These are phyloP conservation scores for Fistulifera solaris DNA, from an alignment of 108 stramenopile species.

Conservation along the genomic window DNA sequence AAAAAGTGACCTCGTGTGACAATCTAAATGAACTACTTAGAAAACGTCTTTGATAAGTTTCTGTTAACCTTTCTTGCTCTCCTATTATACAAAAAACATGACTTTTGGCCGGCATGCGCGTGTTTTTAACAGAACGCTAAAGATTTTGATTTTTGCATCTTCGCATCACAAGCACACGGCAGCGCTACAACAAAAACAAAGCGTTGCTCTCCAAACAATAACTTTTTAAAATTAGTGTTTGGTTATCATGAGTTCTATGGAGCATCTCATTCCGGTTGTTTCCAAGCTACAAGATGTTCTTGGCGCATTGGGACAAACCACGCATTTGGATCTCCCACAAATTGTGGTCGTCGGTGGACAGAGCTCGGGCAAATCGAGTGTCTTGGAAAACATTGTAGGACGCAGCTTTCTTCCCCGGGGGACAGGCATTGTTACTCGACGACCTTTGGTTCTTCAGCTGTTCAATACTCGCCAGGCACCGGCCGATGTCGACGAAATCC, in stretches of 20 bases:
- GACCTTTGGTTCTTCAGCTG: conserved; percentile 90
- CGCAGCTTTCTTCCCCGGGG: conserved; percentile 93
- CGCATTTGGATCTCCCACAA: conserved; percentile 94
- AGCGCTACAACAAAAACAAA: too few species aligned
- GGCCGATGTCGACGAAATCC: conserved; percentile 16
- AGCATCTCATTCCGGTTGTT: conserved; percentile 95
- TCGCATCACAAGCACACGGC: too few species aligned
- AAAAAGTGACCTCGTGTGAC: too few species aligned
- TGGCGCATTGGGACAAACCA: conserved; percentile 86
- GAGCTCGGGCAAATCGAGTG: conserved; percentile 93
- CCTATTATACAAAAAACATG: too few species aligned
- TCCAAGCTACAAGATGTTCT: conserved; percentile 98
- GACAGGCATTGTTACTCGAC: conserved; percentile 94
- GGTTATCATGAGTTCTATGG: conserved; percentile 48
- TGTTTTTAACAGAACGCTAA: too few species aligned
- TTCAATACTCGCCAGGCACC: conserved; percentile 46
- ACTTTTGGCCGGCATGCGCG: too few species aligned
- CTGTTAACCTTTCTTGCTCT: too few species aligned
- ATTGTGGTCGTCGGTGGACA: conserved; percentile 96
- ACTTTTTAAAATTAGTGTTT: too few species aligned
- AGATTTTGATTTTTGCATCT: too few species aligned
- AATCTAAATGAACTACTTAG: too few species aligned
- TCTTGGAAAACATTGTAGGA: conserved; percentile 93
- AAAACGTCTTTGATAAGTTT: too few species aligned
- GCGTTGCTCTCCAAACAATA: too few species aligned